These are phyloP conservation scores for Emiliania huxleyi DNA, from an alignment of 78 protist species.

Conservation along the genomic window DNA sequence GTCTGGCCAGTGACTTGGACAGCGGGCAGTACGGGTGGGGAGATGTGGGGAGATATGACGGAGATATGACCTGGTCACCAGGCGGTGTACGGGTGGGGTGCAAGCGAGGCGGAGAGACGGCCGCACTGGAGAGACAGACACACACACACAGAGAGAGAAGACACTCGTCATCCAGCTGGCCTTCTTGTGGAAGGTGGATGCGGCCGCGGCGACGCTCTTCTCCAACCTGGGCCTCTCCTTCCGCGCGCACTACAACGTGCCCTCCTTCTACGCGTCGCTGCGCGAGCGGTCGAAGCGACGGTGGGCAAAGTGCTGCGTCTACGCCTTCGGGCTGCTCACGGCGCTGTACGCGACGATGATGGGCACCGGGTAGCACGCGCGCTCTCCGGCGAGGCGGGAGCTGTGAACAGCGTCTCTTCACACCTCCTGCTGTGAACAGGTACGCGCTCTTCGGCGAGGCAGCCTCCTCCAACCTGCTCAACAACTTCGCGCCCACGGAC, in stretches of 20 bases:
- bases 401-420: no score
- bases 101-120: no score
- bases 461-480: background rate
- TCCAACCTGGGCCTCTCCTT: slow-evolving; percentile 8
- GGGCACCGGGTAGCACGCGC: background rate
- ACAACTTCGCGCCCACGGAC: background rate
- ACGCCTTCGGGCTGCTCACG: background rate
- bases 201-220: background rate
- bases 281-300: no score
- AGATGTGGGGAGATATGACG: no score
- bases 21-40: background rate
- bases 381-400: no score
- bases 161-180: no score
- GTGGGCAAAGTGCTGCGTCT: background rate
- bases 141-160: no score
- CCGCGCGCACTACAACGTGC: slow-evolving; percentile 29
- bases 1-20: no score
- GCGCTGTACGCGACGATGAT: background rate
- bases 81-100: no score
- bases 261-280: background rate
- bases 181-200: background rate
- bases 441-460: background rate
- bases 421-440: no score
- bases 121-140: no score
- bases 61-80: no score